Conservation (phyloP, 352 stramenopile species). For the Phytophthora capsici region DNA sequence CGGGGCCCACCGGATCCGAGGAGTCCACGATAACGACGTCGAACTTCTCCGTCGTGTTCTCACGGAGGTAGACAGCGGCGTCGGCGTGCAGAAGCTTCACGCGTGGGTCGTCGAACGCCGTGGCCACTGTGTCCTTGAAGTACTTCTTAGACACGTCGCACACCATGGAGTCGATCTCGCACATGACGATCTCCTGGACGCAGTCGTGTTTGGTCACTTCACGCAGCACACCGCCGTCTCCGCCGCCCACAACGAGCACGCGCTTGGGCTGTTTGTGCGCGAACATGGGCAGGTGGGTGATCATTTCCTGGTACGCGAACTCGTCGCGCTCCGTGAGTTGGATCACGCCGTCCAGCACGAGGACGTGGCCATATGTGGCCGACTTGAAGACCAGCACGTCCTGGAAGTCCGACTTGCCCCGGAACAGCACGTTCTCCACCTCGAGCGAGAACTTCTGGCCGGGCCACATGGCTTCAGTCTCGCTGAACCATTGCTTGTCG, state of each 20-base stretch:
- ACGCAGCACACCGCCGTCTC: conserved; percentile 97
- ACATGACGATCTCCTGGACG: conserved; percentile 98
- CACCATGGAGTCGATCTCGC: conserved; percentile 99
- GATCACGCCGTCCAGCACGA: conserved; percentile 99
- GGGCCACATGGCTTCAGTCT: conserved; percentile 96
- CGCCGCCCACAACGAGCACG: conserved; percentile 98
- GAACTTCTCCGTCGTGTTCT: conserved; percentile 89
- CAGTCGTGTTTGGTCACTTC: conserved; percentile 94
- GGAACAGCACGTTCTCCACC: conserved; percentile 95
- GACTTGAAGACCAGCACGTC: conserved; percentile 99
- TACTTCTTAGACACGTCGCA: conserved; percentile 96
- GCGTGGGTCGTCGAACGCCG: conserved; percentile 95
- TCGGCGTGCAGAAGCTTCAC: conserved; percentile 95
- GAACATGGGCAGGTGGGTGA: conserved; percentile 98
- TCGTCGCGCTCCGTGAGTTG: conserved; percentile 99
- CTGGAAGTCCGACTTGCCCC: conserved; percentile 97
- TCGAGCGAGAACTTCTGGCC: conserved; percentile 93
- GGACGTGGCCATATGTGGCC: conserved; percentile 96
- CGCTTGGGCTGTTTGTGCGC: conserved; percentile 95
- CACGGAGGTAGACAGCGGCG: conserved; percentile 88
- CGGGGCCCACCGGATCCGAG: conserved; percentile 95
- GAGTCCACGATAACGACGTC: conserved; percentile 98
- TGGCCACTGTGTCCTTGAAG: conserved; percentile 90
- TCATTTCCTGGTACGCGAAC: conserved; percentile 99
- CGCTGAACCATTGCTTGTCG: conserved; percentile 93